Base-by-base conservation (phyloP, 169 alveolate genomes). In the Cryptosporidium viatorum region DNA sequence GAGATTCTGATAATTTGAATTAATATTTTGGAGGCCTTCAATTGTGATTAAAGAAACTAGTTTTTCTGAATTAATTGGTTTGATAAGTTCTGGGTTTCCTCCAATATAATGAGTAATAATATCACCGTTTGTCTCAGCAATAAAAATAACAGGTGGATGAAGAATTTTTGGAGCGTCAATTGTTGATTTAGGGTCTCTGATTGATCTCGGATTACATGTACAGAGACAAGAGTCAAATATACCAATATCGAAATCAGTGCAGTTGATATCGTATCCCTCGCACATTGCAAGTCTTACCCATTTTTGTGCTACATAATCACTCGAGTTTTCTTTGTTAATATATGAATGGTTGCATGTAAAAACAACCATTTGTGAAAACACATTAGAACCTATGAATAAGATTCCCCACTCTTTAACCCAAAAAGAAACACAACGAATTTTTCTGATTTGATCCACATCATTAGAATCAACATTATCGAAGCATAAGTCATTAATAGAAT, bases 341-440 rank as follows among this genome's bases (percentile, higher is more conserved):
- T 43, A 45, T 35, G 23, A 45, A 45, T 70, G 35, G 65, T 48
- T 43, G 43, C 29, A 14, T 60, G 89, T 62, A 65, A 80, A 80
- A 43, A 80, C 31, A n/a, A 80, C 41, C 62, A 80, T 65, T 48
- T 80, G 89, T 21, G 89, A 80, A 41, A 80, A 80, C 1, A 41
- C 21, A 31, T 58, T 10, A 29, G 89, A 60, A 18, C 89, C 89
- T 21, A 80, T 26, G 62, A 80, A 80, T 43, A 80, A 33, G 26
- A 80, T 16, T 41, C 52, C 62, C 89, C 89, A 80, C 43, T 80
- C 89, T 43, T 65, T 80, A 35, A 80, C 75, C 89, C 89, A 80
- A 62, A 80, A 58, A 26, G 75, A 16, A 48, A 43, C 70, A 62
- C 89, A 80, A 6, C n/a, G 21, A n/a, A 80, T 39, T 26, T 55